A percentile compares a stretch with the other conserved stretches of the same genome.
phyloP scores from a whole-genome alignment of 2,329 filamentous ascomycete species.

The Biscogniauxia marginata region DNA sequence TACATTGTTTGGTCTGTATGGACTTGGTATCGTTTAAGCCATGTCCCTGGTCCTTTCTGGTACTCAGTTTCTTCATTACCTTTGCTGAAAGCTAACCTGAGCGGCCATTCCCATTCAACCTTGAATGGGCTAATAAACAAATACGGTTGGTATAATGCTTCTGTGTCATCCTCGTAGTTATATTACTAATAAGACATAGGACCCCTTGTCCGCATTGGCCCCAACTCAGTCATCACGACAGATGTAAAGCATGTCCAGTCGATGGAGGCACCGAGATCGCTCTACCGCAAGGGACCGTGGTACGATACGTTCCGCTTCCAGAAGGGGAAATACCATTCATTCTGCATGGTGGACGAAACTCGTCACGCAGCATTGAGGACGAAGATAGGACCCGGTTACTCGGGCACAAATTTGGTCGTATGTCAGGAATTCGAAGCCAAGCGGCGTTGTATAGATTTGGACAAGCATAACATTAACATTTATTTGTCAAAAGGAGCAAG shows the following conservation, averaged over 20 bases:
- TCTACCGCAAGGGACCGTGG: slow-evolving; percentile 10
- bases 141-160: slow-evolving; percentile 5
- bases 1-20: slow-evolving; percentile 4
- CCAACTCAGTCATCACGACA: slow-evolving; percentile 11
- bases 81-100: slow-evolving; percentile 6
- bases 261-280: slow-evolving; percentile 6
- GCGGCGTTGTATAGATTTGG: neutral
- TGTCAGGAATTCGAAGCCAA: neutral
- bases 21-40: slow-evolving; percentile 10
- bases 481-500: slow-evolving; percentile 24
- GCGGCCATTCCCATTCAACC: slow-evolving; percentile 6
- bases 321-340: slow-evolving; percentile 6
- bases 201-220: slow-evolving; percentile 9
- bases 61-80: slow-evolving; percentile 10
- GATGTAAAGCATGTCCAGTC: slow-evolving; percentile 5
- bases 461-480: neutral
- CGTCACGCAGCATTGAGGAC: slow-evolving; percentile 6
- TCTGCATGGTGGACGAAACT: slow-evolving; percentile 7
- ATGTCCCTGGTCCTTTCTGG: slow-evolving; percentile 11
- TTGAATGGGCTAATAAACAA: slow-evolving; percentile 6
- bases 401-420: slow-evolving; percentile 9
- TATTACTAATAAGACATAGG: neutral
- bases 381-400: slow-evolving; percentile 14
- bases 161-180: neutral
- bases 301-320: slow-evolving; percentile 12